Base-by-base conservation (phyloP, 129 eudicot genomes). In the Helichrysum umbraculigerum region DNA sequence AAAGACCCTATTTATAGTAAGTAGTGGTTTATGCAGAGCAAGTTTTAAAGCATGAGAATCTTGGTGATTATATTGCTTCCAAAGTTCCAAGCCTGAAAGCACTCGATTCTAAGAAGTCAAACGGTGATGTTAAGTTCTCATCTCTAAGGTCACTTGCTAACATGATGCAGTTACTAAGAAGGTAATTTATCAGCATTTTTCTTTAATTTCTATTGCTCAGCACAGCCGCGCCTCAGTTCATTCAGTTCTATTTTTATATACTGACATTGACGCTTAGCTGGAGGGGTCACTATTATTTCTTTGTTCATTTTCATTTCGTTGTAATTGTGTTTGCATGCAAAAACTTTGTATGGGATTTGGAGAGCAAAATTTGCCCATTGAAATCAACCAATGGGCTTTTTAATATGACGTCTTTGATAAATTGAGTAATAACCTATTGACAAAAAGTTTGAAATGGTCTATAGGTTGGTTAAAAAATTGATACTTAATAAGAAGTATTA, bases 11-110 rank as follows among this genome's bases (percentile, higher is more conserved):
- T 74, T 63, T 35, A 50, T 61, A 44, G 50, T 74, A 52, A 77
- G 59, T 68, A 67, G 21, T 35, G 79, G 66, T 76, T 50, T 78
- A 58, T 75, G n/a, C 89, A 94, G 98, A 90, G 80, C 98, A 94
- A 93, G 92, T 84, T 66, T 41, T 93, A 79, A 88, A 78, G 89
- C 97, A 87, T 81, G 91, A 84, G 78, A 91, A 74, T 66, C 87
- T 94, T 29, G 86, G 87, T 67, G 87, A 86, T 50, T 91, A 88
- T 85, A 78, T 94, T 70, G 77, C 70, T 68, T 83, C 86, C 37
- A 87, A 89, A 70, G 97, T 94, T 81, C 91, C 96, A 62, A 91
- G 91, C 85, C 76, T 94, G 66, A 81, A 86, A 59, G 73, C 83
- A 47, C 73, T 87, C 33, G 71, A 70, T 22, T 66, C 67, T 54